Evolutionary conservation across 2,329 filamentous ascomycete species (phyloP), one percentile per base, ranked within the genome.

Genomic region (Scolecobasidium constrictum): DNA sequence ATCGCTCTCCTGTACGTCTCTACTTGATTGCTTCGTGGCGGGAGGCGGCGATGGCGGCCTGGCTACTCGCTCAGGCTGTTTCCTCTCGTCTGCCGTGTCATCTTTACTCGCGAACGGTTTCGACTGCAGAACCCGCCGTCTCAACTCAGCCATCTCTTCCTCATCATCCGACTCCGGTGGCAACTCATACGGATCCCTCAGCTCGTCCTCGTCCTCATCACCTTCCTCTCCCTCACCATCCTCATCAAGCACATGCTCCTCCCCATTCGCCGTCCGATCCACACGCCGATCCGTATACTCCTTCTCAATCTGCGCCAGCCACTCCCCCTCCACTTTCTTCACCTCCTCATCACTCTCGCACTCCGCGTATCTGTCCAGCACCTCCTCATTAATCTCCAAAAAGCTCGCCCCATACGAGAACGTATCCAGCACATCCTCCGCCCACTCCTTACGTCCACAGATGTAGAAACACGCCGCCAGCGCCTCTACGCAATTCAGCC

Each of bases 401-500:
- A 98, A 98, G 1, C 86, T 80, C 45, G 78, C 67, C 1, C 92
- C 92, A 56, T 98, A 98, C 3, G 81, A 81, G 55, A 98, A 98
- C 2, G 85, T 83, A 49, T 77, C 76, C 20, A 98, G 65, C 1
- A 94, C 78, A 48, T 86, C 76, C 56, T 83, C 78, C 0, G 92
- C 90, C 92, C 92, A 98, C 40, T 95, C 90, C 5, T 75, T 61
- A 55, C 92, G 86, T 4, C 92, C 86, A 53, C 90, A 96, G 49
- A 98, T 98, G 55, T 76, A 85, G 57, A 94, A 98, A 17, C 85
- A 86, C 3, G 92, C 90, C 0, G 87, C 92, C 37, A 98, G 69
- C 3, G 92, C 92, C 67, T 98, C 92, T 21, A 87, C 92, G 54
- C 92, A 98, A 62, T 98, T 98, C 48, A 98, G 62, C 43, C 88